Percentiles rank a stretch among this genome's conserved stretches.
Evolutionary conservation across 305 asterid genomes (phyloP).

Genomic region (Striga hermonthica): DNA sequence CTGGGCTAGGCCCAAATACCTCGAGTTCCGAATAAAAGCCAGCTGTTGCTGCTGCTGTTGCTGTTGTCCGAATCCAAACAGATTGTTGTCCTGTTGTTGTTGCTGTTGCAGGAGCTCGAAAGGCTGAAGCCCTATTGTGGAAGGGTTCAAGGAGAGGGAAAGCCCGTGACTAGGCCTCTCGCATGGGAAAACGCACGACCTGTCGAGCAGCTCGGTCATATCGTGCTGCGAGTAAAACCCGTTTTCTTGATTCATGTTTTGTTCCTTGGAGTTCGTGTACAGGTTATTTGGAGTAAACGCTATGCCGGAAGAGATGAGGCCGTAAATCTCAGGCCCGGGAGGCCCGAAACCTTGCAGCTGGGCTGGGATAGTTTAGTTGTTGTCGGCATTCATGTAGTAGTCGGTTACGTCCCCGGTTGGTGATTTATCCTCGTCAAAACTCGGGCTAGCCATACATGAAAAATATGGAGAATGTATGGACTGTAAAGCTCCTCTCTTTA

Average conservation of each 20-base stretch:
- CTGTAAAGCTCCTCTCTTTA: too few relatives aligned
- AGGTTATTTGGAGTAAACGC: constrained; percentile 57
- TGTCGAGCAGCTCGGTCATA: constrained; percentile 29
- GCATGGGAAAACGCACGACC: constrained; percentile 52
- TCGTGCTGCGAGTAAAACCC: constrained; percentile 17
- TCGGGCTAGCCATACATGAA: constrained; percentile 37
- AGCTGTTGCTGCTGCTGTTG: constrained; percentile 32
- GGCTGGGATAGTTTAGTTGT: constrained; percentile 35
- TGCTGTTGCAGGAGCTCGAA: constrained; percentile 48
- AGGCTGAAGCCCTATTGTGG: constrained; percentile 56
- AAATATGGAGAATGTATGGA: too few relatives aligned
- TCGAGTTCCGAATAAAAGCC: constrained; percentile 50
- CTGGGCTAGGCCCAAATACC: constrained; percentile 59
- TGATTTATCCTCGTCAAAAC: constrained; percentile 43
- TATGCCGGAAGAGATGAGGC: constrained; percentile 33
- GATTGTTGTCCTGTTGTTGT: constrained; percentile 23
- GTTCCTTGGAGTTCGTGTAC: constrained; percentile 19
- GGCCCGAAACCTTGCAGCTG: constrained; percentile 49
- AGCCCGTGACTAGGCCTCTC: constrained; percentile 89
- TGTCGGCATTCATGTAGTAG: constrained; percentile 45
- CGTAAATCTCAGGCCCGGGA: constrained; percentile 57
- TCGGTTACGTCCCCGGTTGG: constrained; percentile 38
- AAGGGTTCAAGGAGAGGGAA: constrained; percentile 69
- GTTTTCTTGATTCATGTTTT: too few relatives aligned
- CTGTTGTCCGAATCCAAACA: constrained; percentile 45